Base-by-base conservation (phyloP, 2,329 filamentous ascomycete species). In the Fusarium tjaetaba region DNA sequence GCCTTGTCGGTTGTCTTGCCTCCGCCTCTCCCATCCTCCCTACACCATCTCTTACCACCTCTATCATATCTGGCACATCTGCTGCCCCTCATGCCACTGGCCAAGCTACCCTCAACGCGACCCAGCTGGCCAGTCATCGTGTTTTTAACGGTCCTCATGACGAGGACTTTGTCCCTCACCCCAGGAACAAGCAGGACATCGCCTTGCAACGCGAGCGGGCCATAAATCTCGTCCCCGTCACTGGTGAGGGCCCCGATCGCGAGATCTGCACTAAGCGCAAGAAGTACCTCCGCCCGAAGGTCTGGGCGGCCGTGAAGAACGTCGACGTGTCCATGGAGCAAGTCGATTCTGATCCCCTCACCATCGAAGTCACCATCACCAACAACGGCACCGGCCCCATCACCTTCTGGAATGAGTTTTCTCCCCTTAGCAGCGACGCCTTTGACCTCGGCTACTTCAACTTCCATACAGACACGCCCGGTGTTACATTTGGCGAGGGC, bases 331-430 rank as follows among this genome's bases (percentile, higher is more conserved):
- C 20, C 18, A 26, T 53, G 24, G 7, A 28, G 32, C 49, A 53
- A 38, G 18, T 28, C 49, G 11, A 38, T 7, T 4, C 18, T 8
- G 6, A 5, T 5, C 24, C 49, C 10, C 18, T 38, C 51, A 53
- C 20, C 20, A 61, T 63, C 26, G 15, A 18, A 20, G 59, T 63
- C 41, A 63, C 34, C 1, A 30, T 63, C n/a, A 26, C 30, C 15
- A 61, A 61, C 28, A 45, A 43, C 11, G 46, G 55, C 7, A 36
- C 56, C 18, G 14, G 36, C 5, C 55, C 41, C 18, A 48, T 63
- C 28, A 61, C 61, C 4, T 63, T 63, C n/a, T 61, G 41, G 55
- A 41, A 34, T 15, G 14, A 63, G 5, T 24, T 28, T 42, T 63
- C 56, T 22, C 61, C 56, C 11, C 16, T 61, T 2, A 41, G 61